Base-by-base conservation (phyloP, 306 rosid genomes). In the Geum urbanum region DNA sequence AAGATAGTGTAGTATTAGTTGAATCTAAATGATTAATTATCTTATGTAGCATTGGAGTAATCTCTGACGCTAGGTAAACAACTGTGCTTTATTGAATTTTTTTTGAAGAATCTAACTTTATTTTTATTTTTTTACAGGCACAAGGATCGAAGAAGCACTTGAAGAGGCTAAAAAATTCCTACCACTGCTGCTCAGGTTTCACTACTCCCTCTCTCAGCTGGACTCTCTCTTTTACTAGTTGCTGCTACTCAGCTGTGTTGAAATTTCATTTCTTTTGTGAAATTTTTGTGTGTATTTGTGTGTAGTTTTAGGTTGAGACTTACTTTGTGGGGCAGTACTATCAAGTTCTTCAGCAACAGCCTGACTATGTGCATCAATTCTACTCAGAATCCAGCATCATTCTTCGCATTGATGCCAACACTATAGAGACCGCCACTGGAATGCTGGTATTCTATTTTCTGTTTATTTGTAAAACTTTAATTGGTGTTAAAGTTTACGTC, bases 291-390 rank as follows among this genome's bases (percentile, higher is more conserved):
- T 32, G 37, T 32, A 32, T 2, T 16, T 19, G 43, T 65, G 41
- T 64, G 40, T 57, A 53, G 66, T 69, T 57, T 77, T 74, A 94
- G 99, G 88, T 94, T 58, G 99, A 97, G 54, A 87, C 97, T 24
- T 94, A 94, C 88, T 94, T 94, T 69, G 99, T 94, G 61, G 91
- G 95, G 69, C 97, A 94, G 83, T 94, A 94, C 67, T 94, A 90
- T 70, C 99, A 88, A 59, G 95, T 94, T 67, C 96, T 94, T 80
- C 95, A 88, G 84, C 81, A 76, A 51, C 97, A 91, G 74, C 99
- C 97, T 0, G 92, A 85, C 77, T 80, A 74, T 52, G 99, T 91
- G 55, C 87, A 88, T 72, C 99, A 94, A 81, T 94, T 94, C 77
- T 94, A 91, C 81, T 94, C 97, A 7, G 99, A 91, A 50, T 87